Base-by-base conservation (phyloP, 176 grass and related monocot species). In the Poa annua region DNA sequence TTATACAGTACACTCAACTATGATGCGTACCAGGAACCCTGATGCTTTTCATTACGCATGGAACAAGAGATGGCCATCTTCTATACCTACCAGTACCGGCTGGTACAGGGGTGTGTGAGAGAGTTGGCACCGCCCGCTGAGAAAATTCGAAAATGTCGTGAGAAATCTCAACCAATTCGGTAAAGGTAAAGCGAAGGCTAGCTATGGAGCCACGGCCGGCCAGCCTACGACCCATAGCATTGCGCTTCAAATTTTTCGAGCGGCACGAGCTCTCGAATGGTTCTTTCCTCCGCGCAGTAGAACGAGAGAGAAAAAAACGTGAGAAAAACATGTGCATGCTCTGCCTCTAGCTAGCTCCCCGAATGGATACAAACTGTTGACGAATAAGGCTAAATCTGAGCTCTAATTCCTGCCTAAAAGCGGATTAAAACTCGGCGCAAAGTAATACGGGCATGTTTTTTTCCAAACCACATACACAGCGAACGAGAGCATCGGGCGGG, bases 111-210 rank as follows among this genome's bases (percentile, higher is more conserved):
- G n/a, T n/a, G n/a, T n/a, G n/a, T n/a, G n/a, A n/a, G n/a, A n/a
- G n/a, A 67, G 17, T 54, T 35, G 24, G 25, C 49, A 56, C 35
- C 24, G 22, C 83, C 68, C 65, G 72, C 83, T 78, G 48, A 86
- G 62, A 49, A 39, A 67, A 14, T 82, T 90, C 57, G 49, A 90
- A 89, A 79, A 79, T 57, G 73, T 6, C 2, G n/a, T 24, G 55
- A 4, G 1, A 56, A n/a, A 35, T 77, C 60, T 77, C 25, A 33
- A 55, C 78, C 63, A 44, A 63, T 34, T 32, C 2, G 33, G 33
- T 20, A 47, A 70, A 78, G 24, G n/a, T 24, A 38, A 61, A 71
- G 33, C 41, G 20, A 55, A 35, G 22, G 17, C 19, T 62, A 0
- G 17, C 19, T 62, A 0, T 25, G 32, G 42, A 61, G 4, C 71